Percentiles rank a stretch among this genome's conserved stretches.
phyloP scores from a whole-genome alignment of 768 basidiomycete species.

The Rhodotorula diobovata region DNA sequence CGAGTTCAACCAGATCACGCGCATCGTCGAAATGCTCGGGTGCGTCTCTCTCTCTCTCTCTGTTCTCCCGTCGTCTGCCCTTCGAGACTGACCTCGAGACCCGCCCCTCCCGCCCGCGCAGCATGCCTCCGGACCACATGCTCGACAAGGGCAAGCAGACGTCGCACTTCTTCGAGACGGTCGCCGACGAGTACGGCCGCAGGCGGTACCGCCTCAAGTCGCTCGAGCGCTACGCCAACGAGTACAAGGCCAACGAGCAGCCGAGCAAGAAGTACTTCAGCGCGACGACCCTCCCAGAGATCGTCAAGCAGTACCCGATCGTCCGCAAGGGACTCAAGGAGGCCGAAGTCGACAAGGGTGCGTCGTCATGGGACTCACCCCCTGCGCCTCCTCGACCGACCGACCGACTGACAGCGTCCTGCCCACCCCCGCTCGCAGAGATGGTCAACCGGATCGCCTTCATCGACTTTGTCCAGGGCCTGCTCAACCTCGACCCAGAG shows the following conservation, averaged over 20 bases:
- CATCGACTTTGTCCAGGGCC: constrained; percentile 93
- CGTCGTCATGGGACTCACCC: constrained; percentile 1
- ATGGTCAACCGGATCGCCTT: constrained; percentile 89
- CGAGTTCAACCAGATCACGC: constrained; percentile 95
- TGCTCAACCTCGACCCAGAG: constrained; percentile 88
- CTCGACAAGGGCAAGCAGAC: constrained; percentile 95
- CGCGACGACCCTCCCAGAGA: constrained; percentile 84
- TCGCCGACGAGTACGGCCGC: constrained; percentile 67
- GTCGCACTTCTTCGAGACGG: constrained; percentile 82
- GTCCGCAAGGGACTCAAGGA: constrained; percentile 79
- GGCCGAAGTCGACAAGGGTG: constrained; percentile 55
- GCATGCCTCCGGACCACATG: constrained; percentile 85
- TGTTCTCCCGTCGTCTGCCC: neutral
- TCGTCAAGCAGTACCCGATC: constrained; percentile 93
- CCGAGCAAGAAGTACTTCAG: constrained; percentile 99
- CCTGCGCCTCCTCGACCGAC: neutral
- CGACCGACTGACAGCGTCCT: neutral
- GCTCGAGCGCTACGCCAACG: constrained; percentile 89
- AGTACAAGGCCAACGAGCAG: constrained; percentile 92
- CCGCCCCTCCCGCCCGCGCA: constrained; percentile 45
- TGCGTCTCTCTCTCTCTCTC: constrained; percentile 51
- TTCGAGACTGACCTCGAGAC: neutral
- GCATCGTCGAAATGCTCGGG: constrained; percentile 99
- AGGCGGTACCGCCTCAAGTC: constrained; percentile 76
- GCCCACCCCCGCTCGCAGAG: constrained; percentile 55